Conservation (phyloP, 1,139 yeast genomes). For the Blastobotrys serpentis region DNA sequence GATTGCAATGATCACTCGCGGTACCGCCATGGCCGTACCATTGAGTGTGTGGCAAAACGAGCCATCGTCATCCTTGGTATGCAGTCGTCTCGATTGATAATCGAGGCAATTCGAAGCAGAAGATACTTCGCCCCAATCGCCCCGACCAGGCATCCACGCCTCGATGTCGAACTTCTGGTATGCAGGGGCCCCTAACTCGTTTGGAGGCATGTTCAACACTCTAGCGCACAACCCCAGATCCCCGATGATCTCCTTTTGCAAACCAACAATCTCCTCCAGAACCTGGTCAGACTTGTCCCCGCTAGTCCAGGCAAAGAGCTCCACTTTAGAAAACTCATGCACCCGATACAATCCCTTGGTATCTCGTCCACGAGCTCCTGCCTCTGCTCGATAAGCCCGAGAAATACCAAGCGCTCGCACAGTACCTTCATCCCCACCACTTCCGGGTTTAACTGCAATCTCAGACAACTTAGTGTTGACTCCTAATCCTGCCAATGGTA, state of each 20-base stretch:
- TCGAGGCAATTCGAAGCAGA: constrained; percentile 92
- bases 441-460: constrained; percentile 21
- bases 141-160: constrained; percentile 98
- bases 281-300: constrained; percentile 41
- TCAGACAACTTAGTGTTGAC: constrained; percentile 46
- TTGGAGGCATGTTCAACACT: constrained; percentile 82
- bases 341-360: constrained; percentile 92
- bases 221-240: constrained; percentile 78
- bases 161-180: constrained; percentile 89
- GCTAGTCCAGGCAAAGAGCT: constrained; percentile 75
- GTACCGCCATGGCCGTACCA: constrained; percentile 96
- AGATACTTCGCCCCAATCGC: constrained; percentile 88
- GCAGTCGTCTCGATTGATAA: constrained; percentile 81
- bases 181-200: constrained; percentile 94
- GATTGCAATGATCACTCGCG: constrained; percentile 83
- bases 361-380: constrained; percentile 93
- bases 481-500: constrained; percentile 78
- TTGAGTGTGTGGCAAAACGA: constrained; percentile 78
- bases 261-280: constrained; percentile 57
- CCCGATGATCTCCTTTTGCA: constrained; percentile 64
- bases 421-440: constrained; percentile 44
- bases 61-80: constrained; percentile 53
- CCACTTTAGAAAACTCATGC: constrained; percentile 97
- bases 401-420: constrained; percentile 74
- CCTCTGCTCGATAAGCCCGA: constrained; percentile 91